Percentiles rank a stretch among this genome's conserved stretches.
Evolutionary conservation across 1,139 yeast genomes (phyloP).

Genomic region (Magnusiomyces ingens): DNA sequence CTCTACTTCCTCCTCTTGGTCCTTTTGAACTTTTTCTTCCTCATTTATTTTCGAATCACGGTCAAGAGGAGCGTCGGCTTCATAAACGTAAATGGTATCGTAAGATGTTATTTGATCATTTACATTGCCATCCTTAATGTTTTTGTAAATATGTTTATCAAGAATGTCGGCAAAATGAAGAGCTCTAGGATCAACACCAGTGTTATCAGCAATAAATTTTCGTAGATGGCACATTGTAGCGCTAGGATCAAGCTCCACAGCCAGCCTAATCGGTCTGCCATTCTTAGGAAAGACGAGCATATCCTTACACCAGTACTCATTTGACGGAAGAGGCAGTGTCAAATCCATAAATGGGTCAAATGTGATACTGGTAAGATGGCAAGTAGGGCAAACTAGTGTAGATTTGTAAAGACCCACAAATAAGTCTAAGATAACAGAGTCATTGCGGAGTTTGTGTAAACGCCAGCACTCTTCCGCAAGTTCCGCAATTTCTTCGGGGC

Average conservation of each 20-base stretch:
- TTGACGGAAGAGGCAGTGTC: slow-evolving; percentile 81
- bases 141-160: slow-evolving; percentile 59
- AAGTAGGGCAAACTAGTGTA: slow-evolving; percentile 80
- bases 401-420: slow-evolving; percentile 90
- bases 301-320: slow-evolving; percentile 64
- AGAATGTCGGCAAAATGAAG: slow-evolving; percentile 67
- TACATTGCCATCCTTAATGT: slow-evolving; percentile 55
- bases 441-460: slow-evolving; percentile 72
- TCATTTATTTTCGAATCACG: slow-evolving; percentile 3
- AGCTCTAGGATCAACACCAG: slow-evolving; percentile 24
- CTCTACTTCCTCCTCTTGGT: too few species aligned
- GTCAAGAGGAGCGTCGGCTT: slow-evolving; percentile 15
- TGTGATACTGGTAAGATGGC: slow-evolving; percentile 74
- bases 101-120: slow-evolving; percentile 61
- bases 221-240: slow-evolving; percentile 62
- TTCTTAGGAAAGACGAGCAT: slow-evolving; percentile 56
- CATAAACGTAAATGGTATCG: slow-evolving; percentile 40
- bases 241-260: slow-evolving; percentile 64
- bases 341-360: slow-evolving; percentile 93
- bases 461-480: slow-evolving; percentile 78
- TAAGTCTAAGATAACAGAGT: slow-evolving; percentile 75
- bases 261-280: slow-evolving; percentile 44
- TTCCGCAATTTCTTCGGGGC: slow-evolving; percentile 46
- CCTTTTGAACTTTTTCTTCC: too few species aligned
- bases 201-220: slow-evolving; percentile 45